phyloP scores from a whole-genome alignment of 1,284 basidiomycete species.

The Boletus nobilissimus region DNA sequence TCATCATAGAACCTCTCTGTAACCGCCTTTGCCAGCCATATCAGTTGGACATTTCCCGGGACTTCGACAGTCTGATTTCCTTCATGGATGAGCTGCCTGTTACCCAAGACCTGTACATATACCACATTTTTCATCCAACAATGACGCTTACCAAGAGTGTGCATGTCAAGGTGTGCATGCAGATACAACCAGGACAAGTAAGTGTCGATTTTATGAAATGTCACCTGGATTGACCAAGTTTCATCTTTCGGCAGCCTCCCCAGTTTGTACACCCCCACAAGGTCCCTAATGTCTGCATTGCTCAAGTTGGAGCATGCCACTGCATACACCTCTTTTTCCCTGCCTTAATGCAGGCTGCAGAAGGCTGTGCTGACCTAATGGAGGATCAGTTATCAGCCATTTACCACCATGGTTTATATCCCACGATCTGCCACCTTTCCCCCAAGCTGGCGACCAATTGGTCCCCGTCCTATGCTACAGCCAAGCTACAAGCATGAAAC shows the following conservation, averaged over 20 bases:
- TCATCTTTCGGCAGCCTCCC: neutral
- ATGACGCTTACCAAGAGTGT: slow-evolving; percentile 10
- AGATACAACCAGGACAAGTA: neutral
- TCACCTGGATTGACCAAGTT: too few relatives aligned
- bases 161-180: slow-evolving; percentile 22
- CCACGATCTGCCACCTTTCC: slow-evolving; percentile 12
- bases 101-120: slow-evolving; percentile 10
- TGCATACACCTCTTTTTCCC: slow-evolving; percentile 18
- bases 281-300: slow-evolving; percentile 23
- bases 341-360: slow-evolving; percentile 7
- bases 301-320: slow-evolving; percentile 14
- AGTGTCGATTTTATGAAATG: neutral
- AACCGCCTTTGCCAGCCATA: neutral
- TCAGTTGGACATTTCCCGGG: slow-evolving; percentile 5
- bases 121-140: slow-evolving; percentile 9
- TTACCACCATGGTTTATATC: slow-evolving; percentile 14
- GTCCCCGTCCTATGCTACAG: slow-evolving; percentile 20
- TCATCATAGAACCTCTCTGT: neutral
- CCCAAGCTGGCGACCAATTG: slow-evolving; percentile 23
- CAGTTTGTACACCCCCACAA: slow-evolving; percentile 18
- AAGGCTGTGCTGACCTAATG: neutral
- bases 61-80: slow-evolving; percentile 19
- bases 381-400: slow-evolving; percentile 5
- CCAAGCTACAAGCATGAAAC: slow-evolving; percentile 9
- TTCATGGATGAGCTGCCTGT: slow-evolving; percentile 22